These are phyloP conservation scores for Malbranchea cinnamomea DNA, from an alignment of 2,329 filamentous ascomycete genomes.

Conservation along the genomic window DNA sequence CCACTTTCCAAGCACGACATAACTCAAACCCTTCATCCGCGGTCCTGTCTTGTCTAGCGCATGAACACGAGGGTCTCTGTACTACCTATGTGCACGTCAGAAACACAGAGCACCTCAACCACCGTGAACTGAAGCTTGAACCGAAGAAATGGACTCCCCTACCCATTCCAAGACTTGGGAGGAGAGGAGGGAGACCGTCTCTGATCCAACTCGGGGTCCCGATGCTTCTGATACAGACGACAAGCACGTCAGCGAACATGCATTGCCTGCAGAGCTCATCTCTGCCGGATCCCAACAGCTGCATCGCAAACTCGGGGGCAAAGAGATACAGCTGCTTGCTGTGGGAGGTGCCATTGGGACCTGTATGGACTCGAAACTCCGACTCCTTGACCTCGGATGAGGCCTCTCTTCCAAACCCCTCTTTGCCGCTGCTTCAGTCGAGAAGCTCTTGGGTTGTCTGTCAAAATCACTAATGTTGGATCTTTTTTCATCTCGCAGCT, in stretches of 20 bases:
- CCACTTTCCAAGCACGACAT: too few species aligned
- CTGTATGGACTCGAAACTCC: slow-evolving; percentile 11
- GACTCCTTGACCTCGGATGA: not conserved
- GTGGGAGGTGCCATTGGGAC: slow-evolving; percentile 22
- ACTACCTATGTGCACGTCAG: too few species aligned
- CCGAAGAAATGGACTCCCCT: slow-evolving; percentile 1
- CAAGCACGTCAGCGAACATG: slow-evolving; percentile 3
- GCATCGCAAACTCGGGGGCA: slow-evolving; percentile 18
- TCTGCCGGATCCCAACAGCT: slow-evolving; percentile 14
- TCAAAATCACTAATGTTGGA: too few species aligned
- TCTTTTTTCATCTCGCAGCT: slow-evolving; percentile 1
- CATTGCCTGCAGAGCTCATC: slow-evolving; percentile 6
- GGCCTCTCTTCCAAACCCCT: too few species aligned
- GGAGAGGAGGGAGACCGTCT: not conserved
- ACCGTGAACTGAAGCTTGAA: too few species aligned
- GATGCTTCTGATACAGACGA: slow-evolving; percentile 2
- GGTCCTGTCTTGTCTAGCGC: too few species aligned
- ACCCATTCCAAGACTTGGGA: not conserved
- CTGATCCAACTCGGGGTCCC: too few species aligned
- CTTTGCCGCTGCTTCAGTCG: too few species aligned
- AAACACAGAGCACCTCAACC: too few species aligned
- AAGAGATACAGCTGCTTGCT: slow-evolving; percentile 21
- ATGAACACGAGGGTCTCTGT: too few species aligned
- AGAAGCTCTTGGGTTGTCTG: too few species aligned
- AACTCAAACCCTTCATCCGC: too few species aligned